Evolutionary conservation across 2,329 filamentous ascomycete species (phyloP), one percentile per base, ranked within the genome.

Genomic region (Cladosporium sp.): DNA sequence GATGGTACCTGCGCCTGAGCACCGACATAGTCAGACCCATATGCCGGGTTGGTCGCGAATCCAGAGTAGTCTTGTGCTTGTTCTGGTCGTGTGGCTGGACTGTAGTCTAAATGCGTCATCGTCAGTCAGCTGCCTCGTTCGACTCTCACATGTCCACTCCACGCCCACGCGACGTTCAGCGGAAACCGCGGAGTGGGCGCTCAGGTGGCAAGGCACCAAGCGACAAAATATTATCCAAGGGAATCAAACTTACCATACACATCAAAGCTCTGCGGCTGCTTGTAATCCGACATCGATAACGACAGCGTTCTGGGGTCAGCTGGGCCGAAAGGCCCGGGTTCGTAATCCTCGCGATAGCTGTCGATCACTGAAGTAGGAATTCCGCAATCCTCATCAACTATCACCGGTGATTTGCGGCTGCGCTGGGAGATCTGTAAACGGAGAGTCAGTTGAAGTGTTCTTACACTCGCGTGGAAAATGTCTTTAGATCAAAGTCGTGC

Each of bases 221-320:
- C 13, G 20, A 28, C 20, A 28, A 28, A 54, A 9, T 17, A 36
- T 20, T n/a, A n/a, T 12, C n/a, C 19, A 4, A 25, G 22, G 15
- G 28, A 35, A 17, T n/a, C 15, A 28, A 12, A 86, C 90, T 78
- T 79, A 95, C 91, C 89, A 76, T 93, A 88, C 78, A 92, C 83
- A 73, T 87, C 88, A 74, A 87, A 81, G 75, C 86, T 80, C 73
- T 88, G 85, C 59, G 84, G 76, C 77, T 95, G 96, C 70, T 82
- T 80, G 80, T 91, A 92, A 76, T 87, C 87, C 74, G 89, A 88
- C 88, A 92, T 92, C 75, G 88, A 85, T 76, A 89, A 77, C 68
- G 85, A 67, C 64, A 67, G 61, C 54, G 62, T 65, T 53, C 64
- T 61, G 56, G 67, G 66, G 56, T 71, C 69, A 44, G 77, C 72